These are phyloP conservation scores for Allantophomopsis cytisporea DNA, from an alignment of 2,329 filamentous ascomycete species.

Conservation along the genomic window DNA sequence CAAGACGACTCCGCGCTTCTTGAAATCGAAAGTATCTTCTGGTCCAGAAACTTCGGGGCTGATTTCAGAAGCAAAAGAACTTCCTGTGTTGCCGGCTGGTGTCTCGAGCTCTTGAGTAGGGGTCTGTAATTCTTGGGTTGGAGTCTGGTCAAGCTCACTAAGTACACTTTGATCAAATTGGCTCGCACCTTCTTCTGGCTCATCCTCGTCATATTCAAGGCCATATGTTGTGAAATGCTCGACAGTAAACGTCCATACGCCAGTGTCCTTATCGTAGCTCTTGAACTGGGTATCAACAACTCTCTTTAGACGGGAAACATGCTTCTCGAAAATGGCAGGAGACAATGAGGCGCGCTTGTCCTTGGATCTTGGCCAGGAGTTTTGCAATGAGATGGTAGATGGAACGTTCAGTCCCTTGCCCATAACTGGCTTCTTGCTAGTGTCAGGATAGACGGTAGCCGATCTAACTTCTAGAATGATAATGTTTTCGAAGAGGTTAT, in stretches of 20 bases:
- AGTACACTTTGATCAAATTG: constrained; percentile 33
- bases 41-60: constrained; percentile 18
- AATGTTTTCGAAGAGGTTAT: constrained; percentile 66
- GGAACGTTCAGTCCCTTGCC: constrained; percentile 90
- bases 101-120: constrained; percentile 10
- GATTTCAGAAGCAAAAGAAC: constrained; percentile 19
- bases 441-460: constrained; percentile 72
- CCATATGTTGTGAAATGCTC: constrained; percentile 95
- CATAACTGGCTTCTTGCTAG: constrained; percentile 64
- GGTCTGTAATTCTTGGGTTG: constrained; percentile 23
- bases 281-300: constrained; percentile 74
- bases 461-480: constrained; percentile 65
- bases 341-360: constrained; percentile 41
- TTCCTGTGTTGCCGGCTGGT: no score
- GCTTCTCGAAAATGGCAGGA: constrained; percentile 61
- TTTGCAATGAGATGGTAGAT: constrained; percentile 74
- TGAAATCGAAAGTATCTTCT: constrained; percentile 20
- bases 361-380: constrained; percentile 75
- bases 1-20: constrained; percentile 30
- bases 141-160: constrained; percentile 26
- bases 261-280: constrained; percentile 64
- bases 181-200: constrained; percentile 33
- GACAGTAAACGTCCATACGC: constrained; percentile 86
- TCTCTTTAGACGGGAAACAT: constrained; percentile 67
- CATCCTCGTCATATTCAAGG: constrained; percentile 55